A percentile compares a stretch with the other conserved stretches of the same genome.
phyloP scores from a whole-genome alignment of 169 alveolate species.

The Nephromyces sp. region DNA sequence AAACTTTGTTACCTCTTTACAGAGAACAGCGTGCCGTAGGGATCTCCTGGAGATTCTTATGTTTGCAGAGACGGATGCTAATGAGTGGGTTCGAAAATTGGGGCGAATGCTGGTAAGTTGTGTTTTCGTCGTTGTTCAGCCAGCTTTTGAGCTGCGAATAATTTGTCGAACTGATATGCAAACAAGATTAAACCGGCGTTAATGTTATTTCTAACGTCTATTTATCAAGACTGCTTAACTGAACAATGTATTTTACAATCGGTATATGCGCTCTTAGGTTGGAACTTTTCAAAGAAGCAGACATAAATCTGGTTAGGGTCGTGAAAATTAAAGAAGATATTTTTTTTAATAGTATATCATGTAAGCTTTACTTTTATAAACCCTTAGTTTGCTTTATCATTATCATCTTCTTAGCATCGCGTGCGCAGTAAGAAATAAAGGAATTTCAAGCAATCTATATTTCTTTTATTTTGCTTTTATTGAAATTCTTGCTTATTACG shows the following conservation, averaged over 20 bases:
- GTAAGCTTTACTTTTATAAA: no score
- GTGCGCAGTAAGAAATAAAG: no score
- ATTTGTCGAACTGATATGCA: not conserved
- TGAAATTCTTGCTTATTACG: no score
- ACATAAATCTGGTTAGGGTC: no score
- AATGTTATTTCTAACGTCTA: not conserved
- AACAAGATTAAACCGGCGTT: not conserved
- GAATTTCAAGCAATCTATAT: no score
- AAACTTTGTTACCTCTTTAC: no score
- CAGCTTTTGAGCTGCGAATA: not conserved
- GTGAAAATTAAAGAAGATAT: no score
- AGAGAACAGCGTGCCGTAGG: no score
- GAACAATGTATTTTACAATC: not conserved
- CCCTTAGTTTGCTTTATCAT: no score
- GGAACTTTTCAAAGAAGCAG: not conserved
- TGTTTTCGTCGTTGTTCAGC: not conserved
- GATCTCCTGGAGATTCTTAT: constrained; percentile 48
- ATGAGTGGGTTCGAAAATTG: constrained; percentile 79
- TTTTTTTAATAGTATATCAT: no score
- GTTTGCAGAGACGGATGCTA: constrained; percentile 71
- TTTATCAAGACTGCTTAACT: not conserved
- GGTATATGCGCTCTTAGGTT: not conserved
- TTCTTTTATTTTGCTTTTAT: no score
- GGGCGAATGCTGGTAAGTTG: constrained; percentile 57
- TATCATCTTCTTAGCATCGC: no score